A percentile compares a stretch with the other conserved stretches of the same genome.
These are phyloP conservation scores for Cyclotella atomus DNA, from an alignment of 108 stramenopile species.

Conservation along the genomic window DNA sequence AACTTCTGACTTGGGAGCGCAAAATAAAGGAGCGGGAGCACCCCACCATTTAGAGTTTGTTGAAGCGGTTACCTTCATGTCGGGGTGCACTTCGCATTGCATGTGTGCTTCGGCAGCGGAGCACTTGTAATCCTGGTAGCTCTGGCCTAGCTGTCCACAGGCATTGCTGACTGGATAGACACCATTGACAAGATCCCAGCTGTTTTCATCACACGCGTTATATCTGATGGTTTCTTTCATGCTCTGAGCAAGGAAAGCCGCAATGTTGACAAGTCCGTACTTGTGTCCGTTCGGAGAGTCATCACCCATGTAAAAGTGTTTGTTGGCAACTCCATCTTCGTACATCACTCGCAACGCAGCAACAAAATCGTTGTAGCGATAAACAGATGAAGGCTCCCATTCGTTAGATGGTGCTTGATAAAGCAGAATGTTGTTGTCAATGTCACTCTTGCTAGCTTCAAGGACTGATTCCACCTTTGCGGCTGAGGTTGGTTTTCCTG, in stretches of 20 bases:
- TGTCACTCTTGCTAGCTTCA: neutral
- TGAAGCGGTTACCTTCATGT: conserved; percentile 24
- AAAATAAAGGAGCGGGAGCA: conserved; percentile 47
- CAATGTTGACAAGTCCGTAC: too few relatives aligned
- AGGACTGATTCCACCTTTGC: conserved; percentile 4
- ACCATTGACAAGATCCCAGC: conserved; percentile 20
- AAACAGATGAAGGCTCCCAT: conserved; percentile 26
- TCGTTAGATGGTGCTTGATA: conserved; percentile 19
- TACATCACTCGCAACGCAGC: conserved; percentile 19
- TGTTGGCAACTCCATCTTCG: conserved; percentile 12
- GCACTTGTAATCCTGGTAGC: conserved; percentile 23
- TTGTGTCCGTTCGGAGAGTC: neutral
- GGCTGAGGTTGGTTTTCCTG: too few relatives aligned
- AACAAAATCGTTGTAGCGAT: conserved; percentile 19
- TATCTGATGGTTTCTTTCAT: neutral
- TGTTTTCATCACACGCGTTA: neutral
- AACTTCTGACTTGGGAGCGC: conserved; percentile 38
- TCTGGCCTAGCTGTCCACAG: conserved; percentile 20
- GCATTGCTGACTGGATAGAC: conserved; percentile 21
- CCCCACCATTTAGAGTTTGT: conserved; percentile 24
- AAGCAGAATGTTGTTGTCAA: conserved; percentile 18
- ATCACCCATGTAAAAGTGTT: conserved; percentile 19
- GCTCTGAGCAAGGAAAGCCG: too few relatives aligned
- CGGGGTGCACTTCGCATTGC: conserved; percentile 14
- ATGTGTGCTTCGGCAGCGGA: conserved; percentile 11